Conservation (phyloP, 2,329 filamentous ascomycete genomes). For the Cladophialophora chaetospira region DNA sequence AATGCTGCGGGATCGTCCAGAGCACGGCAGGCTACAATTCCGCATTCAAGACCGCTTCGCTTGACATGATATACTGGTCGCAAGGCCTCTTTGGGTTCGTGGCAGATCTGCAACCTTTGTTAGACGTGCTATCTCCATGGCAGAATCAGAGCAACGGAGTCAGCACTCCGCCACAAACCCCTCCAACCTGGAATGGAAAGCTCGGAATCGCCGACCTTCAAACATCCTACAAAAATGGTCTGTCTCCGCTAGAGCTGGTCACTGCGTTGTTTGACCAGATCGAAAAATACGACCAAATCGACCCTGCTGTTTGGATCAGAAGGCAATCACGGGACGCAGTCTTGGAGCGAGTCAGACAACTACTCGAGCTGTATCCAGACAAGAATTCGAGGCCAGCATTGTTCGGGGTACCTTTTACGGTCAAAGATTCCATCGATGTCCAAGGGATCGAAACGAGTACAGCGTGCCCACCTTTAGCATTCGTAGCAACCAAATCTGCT, state of each 20-base stretch:
- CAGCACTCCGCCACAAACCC: slow-evolving; percentile 33
- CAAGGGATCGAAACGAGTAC: slow-evolving; percentile 50
- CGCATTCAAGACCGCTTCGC: slow-evolving; percentile 40
- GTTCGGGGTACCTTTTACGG: slow-evolving; percentile 53
- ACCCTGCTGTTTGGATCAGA: slow-evolving; percentile 57
- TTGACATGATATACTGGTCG: slow-evolving; percentile 43
- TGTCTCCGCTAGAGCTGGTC: slow-evolving; percentile 24
- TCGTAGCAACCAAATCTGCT: slow-evolving; percentile 50
- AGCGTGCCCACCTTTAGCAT: slow-evolving; percentile 51
- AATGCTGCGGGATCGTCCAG: slow-evolving; percentile 57
- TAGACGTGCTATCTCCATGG: slow-evolving; percentile 28
- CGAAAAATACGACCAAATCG: slow-evolving; percentile 49
- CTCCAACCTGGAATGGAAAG: slow-evolving; percentile 43
- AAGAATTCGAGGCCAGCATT: slow-evolving; percentile 49
- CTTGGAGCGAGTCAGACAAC: slow-evolving; percentile 44
- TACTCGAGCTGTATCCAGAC: slow-evolving; percentile 45
- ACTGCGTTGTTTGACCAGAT: slow-evolving; percentile 49
- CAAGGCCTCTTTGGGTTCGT: slow-evolving; percentile 42
- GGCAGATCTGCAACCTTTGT: slow-evolving; percentile 34
- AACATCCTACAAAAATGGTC: slow-evolving; percentile 43
- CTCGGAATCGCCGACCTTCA: slow-evolving; percentile 49
- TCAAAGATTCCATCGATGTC: slow-evolving; percentile 54
- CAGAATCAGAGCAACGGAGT: slow-evolving; percentile 21
- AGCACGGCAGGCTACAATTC: slow-evolving; percentile 43
- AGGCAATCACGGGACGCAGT: slow-evolving; percentile 44